Evolutionary conservation across 2,329 filamentous ascomycete genomes (phyloP).

Genomic region (Lachnellula subtilissima): DNA sequence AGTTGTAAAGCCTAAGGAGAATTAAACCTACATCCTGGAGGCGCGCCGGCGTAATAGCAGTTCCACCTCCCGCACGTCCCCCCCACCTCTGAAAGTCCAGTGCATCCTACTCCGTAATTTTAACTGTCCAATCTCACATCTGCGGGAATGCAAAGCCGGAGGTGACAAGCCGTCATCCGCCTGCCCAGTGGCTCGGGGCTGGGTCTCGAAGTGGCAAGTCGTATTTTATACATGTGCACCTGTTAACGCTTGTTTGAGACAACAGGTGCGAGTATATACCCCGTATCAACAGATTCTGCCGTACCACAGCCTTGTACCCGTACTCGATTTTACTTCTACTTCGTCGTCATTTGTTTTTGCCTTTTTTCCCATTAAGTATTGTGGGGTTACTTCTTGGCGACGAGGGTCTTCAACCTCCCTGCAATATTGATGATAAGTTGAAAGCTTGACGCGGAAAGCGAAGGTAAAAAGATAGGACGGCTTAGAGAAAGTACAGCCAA

Average conservation of each 20-base stretch:
- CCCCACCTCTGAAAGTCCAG: neutral
- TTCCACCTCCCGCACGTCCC: constrained; percentile 5
- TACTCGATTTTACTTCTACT: neutral
- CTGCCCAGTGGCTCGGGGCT: neutral
- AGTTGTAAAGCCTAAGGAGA: neutral
- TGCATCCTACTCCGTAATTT: neutral
- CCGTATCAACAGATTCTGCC: neutral
- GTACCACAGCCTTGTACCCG: neutral
- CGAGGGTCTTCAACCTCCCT: neutral
- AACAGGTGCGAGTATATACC: neutral
- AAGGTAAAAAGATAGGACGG: neutral
- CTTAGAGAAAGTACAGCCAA: neutral
- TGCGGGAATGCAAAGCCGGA: neutral
- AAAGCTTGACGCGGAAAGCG: neutral
- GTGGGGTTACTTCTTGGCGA: neutral
- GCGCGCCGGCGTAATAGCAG: neutral
- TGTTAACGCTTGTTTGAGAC: neutral
- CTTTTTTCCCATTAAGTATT: neutral
- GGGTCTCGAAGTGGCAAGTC: neutral
- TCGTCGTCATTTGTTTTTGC: neutral
- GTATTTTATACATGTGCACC: neutral
- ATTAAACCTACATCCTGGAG: neutral
- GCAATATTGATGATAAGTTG: neutral
- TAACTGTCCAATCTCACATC: neutral
- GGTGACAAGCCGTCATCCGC: neutral